Evolutionary conservation across 495 filamentous ascomycete species (phyloP), one percentile per base, ranked within the genome.

Genomic region (Astrocystis sublimbata): DNA sequence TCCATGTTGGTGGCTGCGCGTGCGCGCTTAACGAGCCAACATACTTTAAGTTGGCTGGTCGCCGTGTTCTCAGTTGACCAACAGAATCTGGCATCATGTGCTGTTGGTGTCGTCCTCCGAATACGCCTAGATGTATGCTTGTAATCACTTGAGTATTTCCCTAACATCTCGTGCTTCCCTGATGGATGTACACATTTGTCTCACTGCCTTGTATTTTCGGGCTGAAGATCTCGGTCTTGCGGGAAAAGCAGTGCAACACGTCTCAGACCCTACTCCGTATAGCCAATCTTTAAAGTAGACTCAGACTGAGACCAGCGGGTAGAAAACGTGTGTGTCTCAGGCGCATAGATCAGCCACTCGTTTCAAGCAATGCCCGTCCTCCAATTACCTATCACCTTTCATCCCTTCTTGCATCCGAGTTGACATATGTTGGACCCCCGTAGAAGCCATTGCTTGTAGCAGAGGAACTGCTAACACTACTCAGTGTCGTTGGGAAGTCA

Each of bases 1-100:
- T 21, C 9, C 55, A 19, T 13, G 24, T 36, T 59, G 31, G 21
- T 38, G 31, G 21, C 26, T 24, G 15, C 7, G 13, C 30, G 15
- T n/a, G 56, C 21, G 33, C 33, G 15, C 33, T 15, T 23, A 30
- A 12, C 8, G 41, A 40, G 13, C 45, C 47, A 52, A 61, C 58
- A 49, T 19, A 35, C 17, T 13, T 10, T 30, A 31, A 33, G 63
- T 59, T 62, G 61, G 41, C 68, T 31, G 54, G 64, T 40, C 58
- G 40, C 26, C 60, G 28, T 43, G 63, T 35, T 47, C 21, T 47
- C 19, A 19, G 15, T n/a, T n/a, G 19, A 21, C 43, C 31, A 38
- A 49, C 31, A 30, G n/a, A 28, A 36, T 40, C 2, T n/a, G 7
- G 21, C 13, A 46, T 19, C 13, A 3, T 42, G 52, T 26, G 33